These are phyloP conservation scores for Suillus subalutaceus DNA, from an alignment of 768 basidiomycete species.

Conservation along the genomic window DNA sequence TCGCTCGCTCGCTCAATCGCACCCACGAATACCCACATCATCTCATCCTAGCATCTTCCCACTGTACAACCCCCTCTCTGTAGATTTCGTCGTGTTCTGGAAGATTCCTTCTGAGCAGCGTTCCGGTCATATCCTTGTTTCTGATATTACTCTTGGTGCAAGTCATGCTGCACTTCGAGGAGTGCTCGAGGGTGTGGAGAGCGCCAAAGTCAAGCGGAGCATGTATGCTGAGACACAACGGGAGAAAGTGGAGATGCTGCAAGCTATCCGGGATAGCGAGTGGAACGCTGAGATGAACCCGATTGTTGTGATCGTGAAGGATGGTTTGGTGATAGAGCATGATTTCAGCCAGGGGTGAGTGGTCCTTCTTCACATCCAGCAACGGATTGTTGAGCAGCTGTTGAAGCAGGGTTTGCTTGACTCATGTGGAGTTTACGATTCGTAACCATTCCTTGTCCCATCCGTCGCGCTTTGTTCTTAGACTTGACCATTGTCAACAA, in stretches of 20 bases:
- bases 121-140: slow-evolving; percentile 60
- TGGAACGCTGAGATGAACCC: slow-evolving; percentile 86
- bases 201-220: slow-evolving; percentile 70
- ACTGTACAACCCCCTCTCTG: slow-evolving; percentile 68
- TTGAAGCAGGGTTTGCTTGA: slow-evolving; percentile 53
- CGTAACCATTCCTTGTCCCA: slow-evolving; percentile 75
- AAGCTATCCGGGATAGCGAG: slow-evolving; percentile 66
- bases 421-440: slow-evolving; percentile 57
- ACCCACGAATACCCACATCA: slow-evolving; percentile 59
- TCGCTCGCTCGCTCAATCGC: slow-evolving; percentile 38
- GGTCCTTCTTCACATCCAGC: background rate
- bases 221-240: slow-evolving; percentile 92
- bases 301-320: slow-evolving; percentile 52
- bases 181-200: slow-evolving; percentile 61
- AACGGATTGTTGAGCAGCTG: slow-evolving; percentile 12
- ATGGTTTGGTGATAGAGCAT: slow-evolving; percentile 49
- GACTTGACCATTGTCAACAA: slow-evolving; percentile 36
- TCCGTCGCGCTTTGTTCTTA: slow-evolving; percentile 59
- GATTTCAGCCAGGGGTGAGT: slow-evolving; percentile 76
- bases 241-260: slow-evolving; percentile 67
- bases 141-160: slow-evolving; percentile 68
- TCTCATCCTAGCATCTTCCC: slow-evolving; percentile 72
- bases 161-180: slow-evolving; percentile 65
- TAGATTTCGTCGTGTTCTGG: slow-evolving; percentile 83
- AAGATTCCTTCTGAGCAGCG: slow-evolving; percentile 61